Base-by-base conservation (phyloP, 1,284 basidiomycete species). In the Meira nashicola region DNA sequence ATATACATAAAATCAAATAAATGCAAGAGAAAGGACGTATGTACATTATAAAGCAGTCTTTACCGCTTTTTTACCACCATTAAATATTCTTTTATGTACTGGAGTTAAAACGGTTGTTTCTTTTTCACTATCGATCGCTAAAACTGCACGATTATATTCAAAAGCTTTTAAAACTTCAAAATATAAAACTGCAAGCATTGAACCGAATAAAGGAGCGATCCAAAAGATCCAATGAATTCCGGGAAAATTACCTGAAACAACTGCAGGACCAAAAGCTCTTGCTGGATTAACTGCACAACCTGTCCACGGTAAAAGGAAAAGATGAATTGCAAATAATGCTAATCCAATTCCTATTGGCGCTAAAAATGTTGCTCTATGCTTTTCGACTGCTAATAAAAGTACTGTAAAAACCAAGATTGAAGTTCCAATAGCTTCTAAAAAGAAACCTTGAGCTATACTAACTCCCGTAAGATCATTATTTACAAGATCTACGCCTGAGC, bases 351-450 rank as follows among this genome's bases (percentile, higher is more conserved):
- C 68, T 23, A 73, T 58, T n/a, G 70, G 71, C 1, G 71, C 71
- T 9, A 73, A 50, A 62, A 66, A 71, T 3, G 71, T 73, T 79
- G 76, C 25, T 44, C 79, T 76, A 74, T 82, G 80, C 74, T 79
- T 82, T 71, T 82, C 81, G 28, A 79, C 82, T 40, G 82, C 82
- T 11, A 81, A 72, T 56, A 83, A 68, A 49, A 82, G 77, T 49
- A 82, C 73, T 23, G 70, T 68, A 23, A 80, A 68, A 38, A 78
- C 71, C 15, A 55, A 47, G 17, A 48, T 55, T 15, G 28, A 41
- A 2, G 54, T 55, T 3, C 46, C 14, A 25, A 17, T 39, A 9
- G 81, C 78, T 67, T 82, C 80, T 41, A 81, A 56, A 59, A 73
- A 76, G 43, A 78, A 59, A 3, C 76, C 78, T 33, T 74, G 70